Evolutionary conservation across 2,329 filamentous ascomycete genomes (phyloP).

Genomic region (Geosmithia morbida): DNA sequence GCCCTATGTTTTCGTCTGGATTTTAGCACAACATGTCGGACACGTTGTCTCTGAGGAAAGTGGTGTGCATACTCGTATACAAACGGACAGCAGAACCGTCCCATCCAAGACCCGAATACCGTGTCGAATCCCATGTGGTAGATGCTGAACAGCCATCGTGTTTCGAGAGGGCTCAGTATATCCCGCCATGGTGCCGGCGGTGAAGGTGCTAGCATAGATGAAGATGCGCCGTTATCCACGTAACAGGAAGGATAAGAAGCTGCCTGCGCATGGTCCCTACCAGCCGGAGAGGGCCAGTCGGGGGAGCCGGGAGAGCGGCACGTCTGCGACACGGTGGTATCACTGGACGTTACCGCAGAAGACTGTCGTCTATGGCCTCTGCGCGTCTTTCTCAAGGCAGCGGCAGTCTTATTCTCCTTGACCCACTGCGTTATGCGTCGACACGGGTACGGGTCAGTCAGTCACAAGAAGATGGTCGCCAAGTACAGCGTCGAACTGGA

Average conservation of each 20-base stretch:
- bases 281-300: conserved; percentile 1
- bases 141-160: conserved; percentile 12
- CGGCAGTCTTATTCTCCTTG: conserved; percentile 8
- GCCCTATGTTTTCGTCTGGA: conserved; percentile 7
- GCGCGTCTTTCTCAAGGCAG: conserved; percentile 1
- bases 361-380: conserved; percentile 5
- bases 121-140: conserved; percentile 21
- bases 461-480: not conserved
- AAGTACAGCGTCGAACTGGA: no score
- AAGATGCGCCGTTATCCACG: not conserved
- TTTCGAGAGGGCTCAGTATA: conserved; percentile 5
- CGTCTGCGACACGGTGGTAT: not conserved
- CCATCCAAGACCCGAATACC: conserved; percentile 26
- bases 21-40: conserved; percentile 2
- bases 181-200: not conserved
- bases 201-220: not conserved
- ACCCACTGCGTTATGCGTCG: conserved; percentile 9
- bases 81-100: conserved; percentile 24
- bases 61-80: conserved; percentile 12
- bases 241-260: not conserved
- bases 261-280: not conserved
- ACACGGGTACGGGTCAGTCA: not conserved
- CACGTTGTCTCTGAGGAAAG: not conserved
- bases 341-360: conserved; percentile 4
- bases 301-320: not conserved